Percentiles rank a stretch among this genome's conserved stretches.
Conservation (phyloP, 2,329 filamentous ascomycete species). For the Trematosphaeria pertusa region DNA sequence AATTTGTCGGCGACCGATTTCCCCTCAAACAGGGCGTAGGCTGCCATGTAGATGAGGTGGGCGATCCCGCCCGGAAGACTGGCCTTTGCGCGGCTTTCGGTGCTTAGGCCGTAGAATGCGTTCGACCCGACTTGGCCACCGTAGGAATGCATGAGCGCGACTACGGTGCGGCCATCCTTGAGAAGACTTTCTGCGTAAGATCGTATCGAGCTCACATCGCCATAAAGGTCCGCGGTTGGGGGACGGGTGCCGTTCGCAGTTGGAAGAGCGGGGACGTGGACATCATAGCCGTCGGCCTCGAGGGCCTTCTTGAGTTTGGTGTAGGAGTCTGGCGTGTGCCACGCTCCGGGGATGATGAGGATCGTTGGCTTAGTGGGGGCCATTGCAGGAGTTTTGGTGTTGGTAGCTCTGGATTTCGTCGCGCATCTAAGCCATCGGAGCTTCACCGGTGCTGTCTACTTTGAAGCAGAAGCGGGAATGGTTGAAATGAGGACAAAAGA, state of each 20-base stretch:
- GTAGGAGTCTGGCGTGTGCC: conserved; percentile 4
- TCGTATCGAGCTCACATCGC: conserved; percentile 4
- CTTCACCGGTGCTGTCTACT: too few relatives aligned
- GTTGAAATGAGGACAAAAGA: too few relatives aligned
- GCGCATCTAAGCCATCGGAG: too few relatives aligned
- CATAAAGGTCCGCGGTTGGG: conserved; percentile 5
- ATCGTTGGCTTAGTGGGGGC: background rate
- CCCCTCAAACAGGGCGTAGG: conserved; percentile 10
- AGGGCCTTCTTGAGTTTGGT: conserved; percentile 1
- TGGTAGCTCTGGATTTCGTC: too few relatives aligned
- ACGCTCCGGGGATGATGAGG: conserved; percentile 1
- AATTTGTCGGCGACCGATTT: conserved; percentile 15
- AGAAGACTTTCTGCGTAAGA: conserved; percentile 5
- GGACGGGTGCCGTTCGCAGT: background rate
- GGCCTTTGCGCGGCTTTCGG: background rate
- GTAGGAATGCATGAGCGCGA: conserved; percentile 13
- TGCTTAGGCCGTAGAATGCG: conserved; percentile 1
- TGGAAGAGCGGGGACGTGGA: conserved; percentile 1
- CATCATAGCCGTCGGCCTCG: background rate
- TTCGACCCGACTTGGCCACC: conserved; percentile 6
- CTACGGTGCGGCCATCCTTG: conserved; percentile 1
- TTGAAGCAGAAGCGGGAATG: too few relatives aligned
- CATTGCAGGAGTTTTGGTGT: too few relatives aligned
- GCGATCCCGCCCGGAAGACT: conserved; percentile 9
- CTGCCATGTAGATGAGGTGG: conserved; percentile 21